Evolutionary conservation across 2,329 filamentous ascomycete genomes (phyloP).

Genomic region (Claviceps sp.): DNA sequence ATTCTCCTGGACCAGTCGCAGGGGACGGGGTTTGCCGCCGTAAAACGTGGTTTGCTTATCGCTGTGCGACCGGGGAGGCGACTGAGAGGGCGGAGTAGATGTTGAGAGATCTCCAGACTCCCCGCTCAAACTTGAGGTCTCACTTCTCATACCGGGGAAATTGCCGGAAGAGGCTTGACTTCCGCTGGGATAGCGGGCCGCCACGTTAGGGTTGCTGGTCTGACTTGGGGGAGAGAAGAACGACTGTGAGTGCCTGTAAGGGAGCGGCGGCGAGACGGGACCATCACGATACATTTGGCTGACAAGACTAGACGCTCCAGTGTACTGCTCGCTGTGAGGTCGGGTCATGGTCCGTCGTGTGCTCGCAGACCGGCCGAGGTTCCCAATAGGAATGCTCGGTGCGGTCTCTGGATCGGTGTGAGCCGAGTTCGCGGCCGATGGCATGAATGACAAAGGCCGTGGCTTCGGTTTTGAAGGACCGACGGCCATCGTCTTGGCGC

Average conservation of each 20-base stretch:
- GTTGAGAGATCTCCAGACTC: slow-evolving; percentile 43
- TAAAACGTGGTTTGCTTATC: slow-evolving; percentile 46
- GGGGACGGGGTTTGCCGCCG: slow-evolving; percentile 63
- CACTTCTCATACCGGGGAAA: slow-evolving; percentile 58
- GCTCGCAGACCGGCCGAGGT: slow-evolving; percentile 38
- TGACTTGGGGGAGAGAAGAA: slow-evolving; percentile 44
- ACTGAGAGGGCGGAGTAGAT: slow-evolving; percentile 35
- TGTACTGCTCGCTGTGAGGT: slow-evolving; percentile 52
- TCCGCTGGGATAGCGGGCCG: slow-evolving; percentile 37
- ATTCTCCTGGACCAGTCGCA: slow-evolving; percentile 78
- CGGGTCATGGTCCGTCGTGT: slow-evolving; percentile 34
- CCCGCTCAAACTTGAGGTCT: slow-evolving; percentile 51
- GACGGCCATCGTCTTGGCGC: slow-evolving; percentile 46
- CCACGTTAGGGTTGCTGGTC: slow-evolving; percentile 36
- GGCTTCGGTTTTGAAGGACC: slow-evolving; percentile 33
- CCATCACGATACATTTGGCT: slow-evolving; percentile 79
- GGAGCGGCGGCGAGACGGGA: slow-evolving; percentile 45
- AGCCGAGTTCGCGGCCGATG: slow-evolving; percentile 24
- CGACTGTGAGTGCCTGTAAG: slow-evolving; percentile 45
- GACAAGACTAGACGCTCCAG: slow-evolving; percentile 56
- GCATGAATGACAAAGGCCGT: slow-evolving; percentile 46
- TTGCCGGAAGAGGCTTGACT: slow-evolving; percentile 40
- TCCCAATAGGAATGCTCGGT: slow-evolving; percentile 60
- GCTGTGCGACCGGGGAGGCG: slow-evolving; percentile 35
- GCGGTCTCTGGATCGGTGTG: slow-evolving; percentile 59